These are phyloP conservation scores for Neonectria coccinea DNA, from an alignment of 2,329 filamentous ascomycete genomes.

Conservation along the genomic window DNA sequence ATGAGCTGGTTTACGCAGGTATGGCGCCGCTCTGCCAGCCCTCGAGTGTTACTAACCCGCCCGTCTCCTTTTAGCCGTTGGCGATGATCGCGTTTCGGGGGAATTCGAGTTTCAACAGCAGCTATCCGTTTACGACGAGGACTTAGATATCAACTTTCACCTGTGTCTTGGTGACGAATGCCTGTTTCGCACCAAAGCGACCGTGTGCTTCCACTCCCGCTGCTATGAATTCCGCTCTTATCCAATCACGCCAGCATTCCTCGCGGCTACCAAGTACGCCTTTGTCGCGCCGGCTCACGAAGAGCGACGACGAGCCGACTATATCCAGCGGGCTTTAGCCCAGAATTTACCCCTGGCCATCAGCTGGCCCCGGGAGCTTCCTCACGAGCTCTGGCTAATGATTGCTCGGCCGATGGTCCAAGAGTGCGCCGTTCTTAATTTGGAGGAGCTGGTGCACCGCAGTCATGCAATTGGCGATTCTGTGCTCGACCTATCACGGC, in stretches of 20 bases:
- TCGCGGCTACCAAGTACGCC: conserved; percentile 24
- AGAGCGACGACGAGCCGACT: conserved; percentile 27
- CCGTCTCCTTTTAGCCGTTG: conserved; percentile 2
- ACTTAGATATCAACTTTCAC: conserved; percentile 12
- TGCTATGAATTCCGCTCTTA: conserved; percentile 26
- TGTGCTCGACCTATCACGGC: conserved; percentile 14
- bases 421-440: conserved; percentile 18
- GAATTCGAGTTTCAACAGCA: conserved; percentile 16
- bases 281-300: conserved; percentile 15
- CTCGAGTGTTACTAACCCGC: neutral
- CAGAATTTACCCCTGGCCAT: conserved; percentile 11
- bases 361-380: conserved; percentile 23
- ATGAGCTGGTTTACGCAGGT: conserved; percentile 21
- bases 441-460: conserved; percentile 20
- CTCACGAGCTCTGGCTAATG: conserved; percentile 23
- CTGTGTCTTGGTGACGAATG: conserved; percentile 6
- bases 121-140: conserved; percentile 12
- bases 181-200: conserved; percentile 12
- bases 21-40: neutral
- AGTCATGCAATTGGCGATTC: conserved; percentile 4
- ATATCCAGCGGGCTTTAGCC: conserved; percentile 20
- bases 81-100: conserved; percentile 14
- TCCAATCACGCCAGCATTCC: conserved; percentile 24
- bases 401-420: conserved; percentile 16
- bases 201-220: conserved; percentile 20